A percentile compares a stretch with the other conserved stretches of the same genome.
phyloP scores from a whole-genome alignment of 2,329 filamentous ascomycete genomes.

The Orbilia blumenaviensis region DNA sequence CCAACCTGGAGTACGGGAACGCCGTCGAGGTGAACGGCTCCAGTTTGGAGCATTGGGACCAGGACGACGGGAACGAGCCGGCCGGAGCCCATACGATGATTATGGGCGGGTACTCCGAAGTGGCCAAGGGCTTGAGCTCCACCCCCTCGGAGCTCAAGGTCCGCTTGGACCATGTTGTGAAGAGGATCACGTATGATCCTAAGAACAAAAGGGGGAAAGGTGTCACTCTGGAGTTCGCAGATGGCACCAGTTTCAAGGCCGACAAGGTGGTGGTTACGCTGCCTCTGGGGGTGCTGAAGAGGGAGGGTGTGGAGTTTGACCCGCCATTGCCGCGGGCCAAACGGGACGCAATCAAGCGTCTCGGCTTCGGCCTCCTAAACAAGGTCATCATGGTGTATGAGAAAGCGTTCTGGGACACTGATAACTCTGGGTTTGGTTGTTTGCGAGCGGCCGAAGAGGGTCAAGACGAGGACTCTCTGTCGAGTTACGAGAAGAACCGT shows the following conservation, averaged over 20 bases:
- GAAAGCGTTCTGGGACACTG: conserved; percentile 86
- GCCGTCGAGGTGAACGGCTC: conserved; percentile 86
- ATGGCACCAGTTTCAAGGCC: conserved; percentile 74
- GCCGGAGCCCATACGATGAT: conserved; percentile 94
- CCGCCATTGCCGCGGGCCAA: conserved; percentile 92
- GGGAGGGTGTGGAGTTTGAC: conserved; percentile 79
- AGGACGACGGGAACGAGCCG: conserved; percentile 97
- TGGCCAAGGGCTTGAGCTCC: conserved; percentile 84
- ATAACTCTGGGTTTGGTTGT: conserved; percentile 92
- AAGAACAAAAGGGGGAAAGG: conserved; percentile 59
- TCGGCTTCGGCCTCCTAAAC: conserved; percentile 94
- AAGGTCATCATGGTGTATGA: conserved; percentile 94
- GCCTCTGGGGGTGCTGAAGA: conserved; percentile 89
- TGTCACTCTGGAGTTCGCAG: conserved; percentile 58
- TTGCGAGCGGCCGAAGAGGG: conserved; percentile 72
- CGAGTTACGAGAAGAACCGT: conserved; percentile 56
- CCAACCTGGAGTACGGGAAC: conserved; percentile 97
- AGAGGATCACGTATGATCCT: conserved; percentile 70
- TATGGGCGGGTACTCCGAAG: conserved; percentile 89
- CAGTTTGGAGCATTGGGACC: conserved; percentile 91
- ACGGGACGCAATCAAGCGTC: conserved; percentile 76
- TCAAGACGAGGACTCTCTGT: conserved; percentile 54
- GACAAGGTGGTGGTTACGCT: conserved; percentile 91
- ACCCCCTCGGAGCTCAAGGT: conserved; percentile 81
- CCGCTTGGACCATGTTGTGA: conserved; percentile 76